phyloP scores from a whole-genome alignment of 139 green algal species.

The Chlamydomonas schloesseri region DNA sequence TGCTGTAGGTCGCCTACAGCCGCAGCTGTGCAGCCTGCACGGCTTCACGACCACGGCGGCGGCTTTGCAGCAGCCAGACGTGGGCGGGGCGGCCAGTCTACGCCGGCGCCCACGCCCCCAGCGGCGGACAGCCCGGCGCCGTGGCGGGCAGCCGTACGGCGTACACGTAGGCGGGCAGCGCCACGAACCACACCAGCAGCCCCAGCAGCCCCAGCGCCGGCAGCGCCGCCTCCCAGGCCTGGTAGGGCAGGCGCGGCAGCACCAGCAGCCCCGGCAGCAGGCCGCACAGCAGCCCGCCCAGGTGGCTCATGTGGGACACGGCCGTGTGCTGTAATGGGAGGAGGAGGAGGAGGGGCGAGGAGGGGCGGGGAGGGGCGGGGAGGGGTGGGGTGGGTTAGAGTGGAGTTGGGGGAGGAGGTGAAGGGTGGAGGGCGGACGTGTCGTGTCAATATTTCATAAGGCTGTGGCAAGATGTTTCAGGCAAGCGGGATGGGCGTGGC shows the following conservation, averaged over 20 bases:
- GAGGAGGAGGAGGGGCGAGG: no score
- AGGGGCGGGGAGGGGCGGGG: background rate
- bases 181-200: constrained; percentile 40
- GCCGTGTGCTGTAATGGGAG: background rate
- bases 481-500: no score
- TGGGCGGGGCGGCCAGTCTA: no score
- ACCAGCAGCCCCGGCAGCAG: constrained; percentile 76
- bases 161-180: constrained; percentile 52
- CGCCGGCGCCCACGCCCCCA: no score
- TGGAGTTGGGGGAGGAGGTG: no score
- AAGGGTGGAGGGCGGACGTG: no score
- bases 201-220: constrained; percentile 34
- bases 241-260: constrained; percentile 71
- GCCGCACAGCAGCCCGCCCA: constrained; percentile 79
- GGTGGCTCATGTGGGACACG: constrained; percentile 73
- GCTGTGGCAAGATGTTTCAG: no score
- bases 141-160: background rate
- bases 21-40: no score
- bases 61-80: no score
- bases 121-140: background rate
- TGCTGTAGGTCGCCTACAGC: no score
- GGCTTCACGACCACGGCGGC: no score
- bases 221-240: constrained; percentile 58
- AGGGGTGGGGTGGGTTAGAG: background rate
- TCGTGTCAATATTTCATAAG: no score